Evolutionary conservation across 2,329 filamentous ascomycete species (phyloP).

Genomic region (Diaporthe velutina): DNA sequence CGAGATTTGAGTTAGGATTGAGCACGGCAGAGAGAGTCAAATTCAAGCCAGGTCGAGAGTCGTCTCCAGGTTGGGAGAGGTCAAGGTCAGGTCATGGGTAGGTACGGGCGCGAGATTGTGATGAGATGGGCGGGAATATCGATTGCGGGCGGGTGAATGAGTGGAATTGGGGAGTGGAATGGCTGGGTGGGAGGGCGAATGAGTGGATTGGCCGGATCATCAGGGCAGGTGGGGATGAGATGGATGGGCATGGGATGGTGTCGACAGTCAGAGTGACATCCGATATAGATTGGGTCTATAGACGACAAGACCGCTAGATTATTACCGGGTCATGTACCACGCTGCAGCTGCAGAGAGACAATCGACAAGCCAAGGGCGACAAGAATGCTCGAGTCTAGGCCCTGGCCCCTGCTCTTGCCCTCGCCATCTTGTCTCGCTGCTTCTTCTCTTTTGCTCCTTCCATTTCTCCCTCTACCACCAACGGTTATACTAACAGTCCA

Average conservation of each 20-base stretch:
- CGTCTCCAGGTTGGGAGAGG: constrained; percentile 21
- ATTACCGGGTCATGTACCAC: neutral
- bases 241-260: constrained; percentile 6
- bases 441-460: neutral
- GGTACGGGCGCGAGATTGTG: constrained; percentile 29
- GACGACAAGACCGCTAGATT: constrained; percentile 4
- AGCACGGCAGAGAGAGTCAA: constrained; percentile 1
- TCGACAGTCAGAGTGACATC: constrained; percentile 17
- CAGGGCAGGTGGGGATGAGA: constrained; percentile 20
- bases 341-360: constrained; percentile 13
- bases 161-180: constrained; percentile 23
- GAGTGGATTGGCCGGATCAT: constrained; percentile 29
- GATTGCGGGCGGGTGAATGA: constrained; percentile 21
- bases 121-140: constrained; percentile 24
- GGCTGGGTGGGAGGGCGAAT: neutral
- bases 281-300: constrained; percentile 26
- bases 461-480: neutral
- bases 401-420: constrained; percentile 1
- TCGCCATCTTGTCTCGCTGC: neutral
- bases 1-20: constrained; percentile 14
- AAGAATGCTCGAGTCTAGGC: constrained; percentile 30
- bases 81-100: constrained; percentile 25
- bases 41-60: neutral
- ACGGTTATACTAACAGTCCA: neutral
- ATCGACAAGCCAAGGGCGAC: constrained; percentile 11